Conservation (phyloP, 257 asterid species). For the Solanum pennellii region DNA sequence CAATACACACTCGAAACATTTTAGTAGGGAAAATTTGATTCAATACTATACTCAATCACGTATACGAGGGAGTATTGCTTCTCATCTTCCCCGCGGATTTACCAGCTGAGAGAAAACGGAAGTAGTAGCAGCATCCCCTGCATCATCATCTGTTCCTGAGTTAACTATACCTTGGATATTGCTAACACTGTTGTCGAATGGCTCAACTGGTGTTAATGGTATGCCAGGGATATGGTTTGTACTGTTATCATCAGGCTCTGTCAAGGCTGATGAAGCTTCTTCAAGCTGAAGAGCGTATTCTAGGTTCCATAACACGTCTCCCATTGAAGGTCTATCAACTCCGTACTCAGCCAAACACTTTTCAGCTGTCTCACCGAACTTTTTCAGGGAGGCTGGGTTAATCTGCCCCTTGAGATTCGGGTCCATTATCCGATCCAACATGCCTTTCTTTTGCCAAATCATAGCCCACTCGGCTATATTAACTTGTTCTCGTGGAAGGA, state of each 20-base stretch:
- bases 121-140: slow-evolving; percentile 28
- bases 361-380: slow-evolving; percentile 39
- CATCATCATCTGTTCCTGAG: slow-evolving; percentile 35
- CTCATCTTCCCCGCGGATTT: slow-evolving; percentile 36
- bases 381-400: slow-evolving; percentile 32
- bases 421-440: slow-evolving; percentile 33
- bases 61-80: background rate
- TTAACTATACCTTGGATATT: slow-evolving; percentile 16
- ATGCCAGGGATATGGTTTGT: slow-evolving; percentile 37
- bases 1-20: slow-evolving; percentile 3
- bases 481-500: slow-evolving; percentile 38
- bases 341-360: slow-evolving; percentile 40
- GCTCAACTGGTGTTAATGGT: slow-evolving; percentile 21
- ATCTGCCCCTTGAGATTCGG: slow-evolving; percentile 21
- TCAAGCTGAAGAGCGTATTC: slow-evolving; percentile 41
- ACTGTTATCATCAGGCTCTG: slow-evolving; percentile 36
- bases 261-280: slow-evolving; percentile 29
- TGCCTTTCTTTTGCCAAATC: slow-evolving; percentile 43
- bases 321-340: slow-evolving; percentile 47
- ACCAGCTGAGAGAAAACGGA: slow-evolving; percentile 44
- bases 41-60: background rate
- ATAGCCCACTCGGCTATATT: slow-evolving; percentile 45
- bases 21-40: background rate
- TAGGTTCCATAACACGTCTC: slow-evolving; percentile 38
- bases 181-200: slow-evolving; percentile 29